phyloP scores from a whole-genome alignment of 1,284 basidiomycete genomes.

The Cryptococcus jaspeensis region DNA sequence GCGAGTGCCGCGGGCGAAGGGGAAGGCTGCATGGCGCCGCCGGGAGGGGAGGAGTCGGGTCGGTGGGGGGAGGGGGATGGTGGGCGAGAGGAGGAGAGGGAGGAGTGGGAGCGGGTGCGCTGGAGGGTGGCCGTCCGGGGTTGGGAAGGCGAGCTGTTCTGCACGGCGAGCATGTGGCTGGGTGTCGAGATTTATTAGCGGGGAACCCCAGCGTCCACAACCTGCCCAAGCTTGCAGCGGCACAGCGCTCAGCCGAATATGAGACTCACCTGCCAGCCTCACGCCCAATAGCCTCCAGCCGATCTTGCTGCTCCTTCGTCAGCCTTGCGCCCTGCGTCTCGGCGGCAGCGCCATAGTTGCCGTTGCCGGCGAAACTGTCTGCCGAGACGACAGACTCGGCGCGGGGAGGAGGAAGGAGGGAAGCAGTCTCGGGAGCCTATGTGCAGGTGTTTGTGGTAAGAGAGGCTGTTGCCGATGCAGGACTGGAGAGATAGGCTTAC shows the following conservation, averaged over 20 bases:
- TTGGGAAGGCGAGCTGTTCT: slow-evolving; percentile 1
- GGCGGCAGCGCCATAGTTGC: slow-evolving; percentile 12
- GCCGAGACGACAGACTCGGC: slow-evolving; percentile 24
- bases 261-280: slow-evolving; percentile 19
- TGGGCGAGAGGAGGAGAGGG: slow-evolving; percentile 11
- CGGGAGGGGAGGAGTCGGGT: slow-evolving; percentile 11
- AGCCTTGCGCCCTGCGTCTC: slow-evolving; percentile 10
- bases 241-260: background rate
- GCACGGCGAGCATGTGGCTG: slow-evolving; percentile 26
- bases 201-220: background rate
- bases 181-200: background rate
- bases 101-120: slow-evolving; percentile 1
- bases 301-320: slow-evolving; percentile 20
- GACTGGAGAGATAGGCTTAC: background rate
- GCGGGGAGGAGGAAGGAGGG: slow-evolving; percentile 14
- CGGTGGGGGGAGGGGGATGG: slow-evolving; percentile 11
- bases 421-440: slow-evolving; percentile 9
- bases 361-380: slow-evolving; percentile 6
- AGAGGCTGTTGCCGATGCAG: background rate
- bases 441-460: background rate
- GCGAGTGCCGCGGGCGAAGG: background rate
- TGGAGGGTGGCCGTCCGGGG: slow-evolving; percentile 1
- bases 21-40: slow-evolving; percentile 5
- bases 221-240: too few relatives aligned
- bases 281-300: slow-evolving; percentile 23